Evolutionary conservation across 1,284 basidiomycete species (phyloP).

Genomic region (Phylloporus gajari): DNA sequence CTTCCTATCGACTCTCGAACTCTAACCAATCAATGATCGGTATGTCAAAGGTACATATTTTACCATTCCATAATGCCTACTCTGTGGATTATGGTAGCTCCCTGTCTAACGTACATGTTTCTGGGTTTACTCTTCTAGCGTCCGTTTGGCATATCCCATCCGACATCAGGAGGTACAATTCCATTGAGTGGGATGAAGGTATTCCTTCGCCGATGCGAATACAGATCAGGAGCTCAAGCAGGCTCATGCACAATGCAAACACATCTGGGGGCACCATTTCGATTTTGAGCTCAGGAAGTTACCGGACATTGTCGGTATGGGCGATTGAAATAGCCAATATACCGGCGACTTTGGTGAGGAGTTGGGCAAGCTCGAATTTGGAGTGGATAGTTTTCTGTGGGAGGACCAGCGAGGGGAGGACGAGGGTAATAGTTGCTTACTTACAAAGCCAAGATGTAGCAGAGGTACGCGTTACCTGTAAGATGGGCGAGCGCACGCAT

Average conservation of each 20-base stretch:
- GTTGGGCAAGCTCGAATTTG: slow-evolving; percentile 71
- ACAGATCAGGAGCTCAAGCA: slow-evolving; percentile 66
- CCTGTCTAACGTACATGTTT: slow-evolving; percentile 25
- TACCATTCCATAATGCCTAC: no score
- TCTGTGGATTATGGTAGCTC: no score
- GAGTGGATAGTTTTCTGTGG: slow-evolving; percentile 63
- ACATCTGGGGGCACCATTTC: slow-evolving; percentile 58
- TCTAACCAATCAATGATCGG: no score
- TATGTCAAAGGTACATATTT: no score
- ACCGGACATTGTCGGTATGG: slow-evolving; percentile 54
- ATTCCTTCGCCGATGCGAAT: slow-evolving; percentile 56
- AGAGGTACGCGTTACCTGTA: background rate
- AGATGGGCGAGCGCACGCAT: slow-evolving; percentile 57
- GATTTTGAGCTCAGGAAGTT: slow-evolving; percentile 62
- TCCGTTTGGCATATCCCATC: slow-evolving; percentile 57
- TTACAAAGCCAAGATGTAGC: slow-evolving; percentile 59
- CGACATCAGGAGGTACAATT: slow-evolving; percentile 56
- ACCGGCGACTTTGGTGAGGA: slow-evolving; percentile 63
- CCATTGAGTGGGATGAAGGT: slow-evolving; percentile 57
- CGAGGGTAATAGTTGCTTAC: slow-evolving; percentile 20
- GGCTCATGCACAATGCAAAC: slow-evolving; percentile 68
- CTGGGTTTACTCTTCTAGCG: slow-evolving; percentile 55
- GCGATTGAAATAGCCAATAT: slow-evolving; percentile 54
- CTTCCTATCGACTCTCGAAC: no score
- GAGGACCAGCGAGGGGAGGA: background rate